Conservation (phyloP, 139 green algal genomes). For the Zygnema cylindricum region DNA sequence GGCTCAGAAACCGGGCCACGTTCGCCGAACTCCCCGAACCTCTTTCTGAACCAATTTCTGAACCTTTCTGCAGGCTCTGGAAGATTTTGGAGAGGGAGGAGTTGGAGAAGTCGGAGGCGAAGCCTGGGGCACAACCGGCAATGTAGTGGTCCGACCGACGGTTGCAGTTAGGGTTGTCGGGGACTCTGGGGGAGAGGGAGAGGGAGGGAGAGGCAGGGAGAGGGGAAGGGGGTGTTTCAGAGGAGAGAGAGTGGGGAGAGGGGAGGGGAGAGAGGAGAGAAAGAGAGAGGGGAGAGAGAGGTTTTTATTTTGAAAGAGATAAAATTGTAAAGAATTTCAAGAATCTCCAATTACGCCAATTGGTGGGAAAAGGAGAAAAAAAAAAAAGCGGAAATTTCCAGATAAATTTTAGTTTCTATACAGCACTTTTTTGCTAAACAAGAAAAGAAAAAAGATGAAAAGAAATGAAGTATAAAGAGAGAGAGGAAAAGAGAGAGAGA, state of each 20-base stretch:
- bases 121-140: conserved; percentile 6
- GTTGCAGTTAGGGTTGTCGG: conserved; percentile 34
- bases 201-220: background rate
- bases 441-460: background rate
- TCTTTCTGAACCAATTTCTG: background rate
- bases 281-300: background rate
- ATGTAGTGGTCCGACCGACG: background rate
- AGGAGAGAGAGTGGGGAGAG: background rate
- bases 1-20: background rate
- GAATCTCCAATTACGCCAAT: too few relatives aligned
- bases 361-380: too few relatives aligned
- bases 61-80: background rate
- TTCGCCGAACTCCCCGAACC: background rate
- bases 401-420: too few relatives aligned
- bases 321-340: too few relatives aligned
- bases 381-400: too few relatives aligned
- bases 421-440: too few relatives aligned
- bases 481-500: background rate
- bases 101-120: conserved; percentile 19
- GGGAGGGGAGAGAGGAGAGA: background rate
- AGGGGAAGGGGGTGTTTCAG: background rate
- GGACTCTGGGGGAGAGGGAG: conserved; percentile 1
- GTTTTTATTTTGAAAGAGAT: too few relatives aligned
- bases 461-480: background rate
- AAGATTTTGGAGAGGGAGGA: background rate